Percentiles rank a stretch among this genome's conserved stretches.
phyloP scores from a whole-genome alignment of 441 rosid species.

The Geranium incanum region DNA sequence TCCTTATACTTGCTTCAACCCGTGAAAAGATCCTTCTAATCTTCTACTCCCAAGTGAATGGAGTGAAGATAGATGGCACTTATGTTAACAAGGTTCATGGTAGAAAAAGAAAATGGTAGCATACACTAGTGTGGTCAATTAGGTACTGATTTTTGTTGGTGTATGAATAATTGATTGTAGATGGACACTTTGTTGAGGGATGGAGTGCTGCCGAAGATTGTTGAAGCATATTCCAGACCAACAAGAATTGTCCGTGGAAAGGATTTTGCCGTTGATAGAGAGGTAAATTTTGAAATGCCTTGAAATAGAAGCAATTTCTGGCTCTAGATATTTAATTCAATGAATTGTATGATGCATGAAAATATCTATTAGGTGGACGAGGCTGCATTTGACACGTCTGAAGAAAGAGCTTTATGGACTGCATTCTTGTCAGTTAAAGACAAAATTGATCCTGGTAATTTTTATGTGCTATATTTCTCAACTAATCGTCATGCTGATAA shows the following conservation, averaged over 20 bases:
- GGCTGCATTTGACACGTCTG: constrained; percentile 55
- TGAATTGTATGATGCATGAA: not conserved
- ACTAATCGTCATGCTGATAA: not conserved
- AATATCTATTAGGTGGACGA: constrained; percentile 61
- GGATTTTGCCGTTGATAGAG: constrained; percentile 46
- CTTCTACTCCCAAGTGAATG: not conserved
- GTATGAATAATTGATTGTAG: constrained; percentile 35
- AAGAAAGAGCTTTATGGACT: constrained; percentile 73
- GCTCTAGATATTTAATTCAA: not conserved
- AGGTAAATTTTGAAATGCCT: constrained; percentile 36
- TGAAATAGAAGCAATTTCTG: not conserved
- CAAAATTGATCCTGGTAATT: constrained; percentile 56
- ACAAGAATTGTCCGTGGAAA: constrained; percentile 92
- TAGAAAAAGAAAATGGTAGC: not conserved
- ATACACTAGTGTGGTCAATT: not conserved
- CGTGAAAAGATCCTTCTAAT: not conserved
- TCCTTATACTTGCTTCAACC: not conserved
- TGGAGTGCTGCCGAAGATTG: constrained; percentile 55
- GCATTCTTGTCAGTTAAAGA: constrained; percentile 44
- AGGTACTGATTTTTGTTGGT: constrained; percentile 7
- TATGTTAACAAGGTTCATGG: not conserved
- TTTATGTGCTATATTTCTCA: not conserved
- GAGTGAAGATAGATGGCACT: not conserved
- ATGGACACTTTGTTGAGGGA: constrained; percentile 67
- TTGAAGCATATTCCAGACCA: constrained; percentile 96